Conservation (phyloP, 805 yeast genomes). For the Pichia cephalocereana region DNA sequence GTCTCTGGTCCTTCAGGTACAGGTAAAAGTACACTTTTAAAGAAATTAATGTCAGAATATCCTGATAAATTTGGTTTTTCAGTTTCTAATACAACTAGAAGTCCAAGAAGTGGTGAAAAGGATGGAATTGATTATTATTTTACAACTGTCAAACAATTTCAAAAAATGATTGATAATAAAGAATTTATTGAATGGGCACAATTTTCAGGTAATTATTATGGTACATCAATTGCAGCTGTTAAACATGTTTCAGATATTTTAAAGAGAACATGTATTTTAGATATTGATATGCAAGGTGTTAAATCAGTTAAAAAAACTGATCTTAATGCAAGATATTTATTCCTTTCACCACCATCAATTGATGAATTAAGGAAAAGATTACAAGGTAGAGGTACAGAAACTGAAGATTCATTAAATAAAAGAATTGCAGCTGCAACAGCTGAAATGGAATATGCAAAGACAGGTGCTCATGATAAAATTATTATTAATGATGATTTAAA, state of each 20-base stretch:
- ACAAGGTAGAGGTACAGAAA: slow-evolving; percentile 90
- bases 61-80: slow-evolving; percentile 91
- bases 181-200: slow-evolving; percentile 97
- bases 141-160: slow-evolving; percentile 69
- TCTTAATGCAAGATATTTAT: slow-evolving; percentile 76
- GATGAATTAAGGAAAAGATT: slow-evolving; percentile 70
- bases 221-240: slow-evolving; percentile 84
- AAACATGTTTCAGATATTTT: slow-evolving; percentile 51
- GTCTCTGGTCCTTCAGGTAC: slow-evolving; percentile 96
- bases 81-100: slow-evolving; percentile 86
- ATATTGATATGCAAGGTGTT: slow-evolving; percentile 99
- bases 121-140: slow-evolving; percentile 89
- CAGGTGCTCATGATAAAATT: slow-evolving; percentile 86
- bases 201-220: slow-evolving; percentile 95
- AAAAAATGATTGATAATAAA: slow-evolving; percentile 58
- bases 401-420: slow-evolving; percentile 72
- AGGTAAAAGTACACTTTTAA: slow-evolving; percentile 90
- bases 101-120: slow-evolving; percentile 85
- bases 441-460: slow-evolving; percentile 80
- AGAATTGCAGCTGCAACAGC: slow-evolving; percentile 81
- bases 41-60: slow-evolving; percentile 80
- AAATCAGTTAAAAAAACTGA: slow-evolving; percentile 77
- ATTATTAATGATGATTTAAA: slow-evolving; percentile 91
- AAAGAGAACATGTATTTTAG: slow-evolving; percentile 80
- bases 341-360: slow-evolving; percentile 87